Evolutionary conservation across 2,329 filamentous ascomycete genomes (phyloP).

Genomic region (Sordariomycetes sp.): DNA sequence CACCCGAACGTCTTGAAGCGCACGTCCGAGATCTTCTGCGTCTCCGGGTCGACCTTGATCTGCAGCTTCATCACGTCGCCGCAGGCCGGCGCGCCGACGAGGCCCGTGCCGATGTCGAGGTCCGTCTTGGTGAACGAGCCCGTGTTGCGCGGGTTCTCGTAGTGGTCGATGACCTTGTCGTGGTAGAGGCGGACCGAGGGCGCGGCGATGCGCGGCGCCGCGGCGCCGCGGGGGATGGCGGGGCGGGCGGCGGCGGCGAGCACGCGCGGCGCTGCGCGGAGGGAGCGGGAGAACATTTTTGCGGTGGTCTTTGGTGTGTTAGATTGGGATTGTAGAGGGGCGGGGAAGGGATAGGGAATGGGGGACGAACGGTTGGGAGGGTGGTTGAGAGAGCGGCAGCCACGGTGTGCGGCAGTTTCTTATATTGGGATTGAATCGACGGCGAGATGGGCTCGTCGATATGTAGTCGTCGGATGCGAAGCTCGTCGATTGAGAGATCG

Average conservation of each 20-base stretch:
- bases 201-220: background rate
- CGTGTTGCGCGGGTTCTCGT: constrained; percentile 43
- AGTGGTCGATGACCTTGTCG: constrained; percentile 29
- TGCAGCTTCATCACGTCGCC: constrained; percentile 78
- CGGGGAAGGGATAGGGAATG: background rate
- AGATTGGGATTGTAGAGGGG: background rate
- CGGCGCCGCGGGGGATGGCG: background rate
- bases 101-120: constrained; percentile 75
- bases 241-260: constrained; percentile 1
- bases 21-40: constrained; percentile 83
- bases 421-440: background rate
- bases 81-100: constrained; percentile 81
- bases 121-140: constrained; percentile 61
- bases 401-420: background rate
- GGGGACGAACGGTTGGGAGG: background rate
- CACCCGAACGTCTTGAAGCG: constrained; percentile 99
- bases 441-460: background rate
- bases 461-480: background rate
- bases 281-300: constrained; percentile 3
- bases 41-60: constrained; percentile 80
- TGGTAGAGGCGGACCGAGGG: background rate
- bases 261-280: constrained; percentile 1
- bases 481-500: background rate
- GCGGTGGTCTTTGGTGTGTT: background rate
- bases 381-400: background rate